Base-by-base conservation (phyloP, 2,329 filamentous ascomycete genomes). In the Sporothrix curviconia region DNA sequence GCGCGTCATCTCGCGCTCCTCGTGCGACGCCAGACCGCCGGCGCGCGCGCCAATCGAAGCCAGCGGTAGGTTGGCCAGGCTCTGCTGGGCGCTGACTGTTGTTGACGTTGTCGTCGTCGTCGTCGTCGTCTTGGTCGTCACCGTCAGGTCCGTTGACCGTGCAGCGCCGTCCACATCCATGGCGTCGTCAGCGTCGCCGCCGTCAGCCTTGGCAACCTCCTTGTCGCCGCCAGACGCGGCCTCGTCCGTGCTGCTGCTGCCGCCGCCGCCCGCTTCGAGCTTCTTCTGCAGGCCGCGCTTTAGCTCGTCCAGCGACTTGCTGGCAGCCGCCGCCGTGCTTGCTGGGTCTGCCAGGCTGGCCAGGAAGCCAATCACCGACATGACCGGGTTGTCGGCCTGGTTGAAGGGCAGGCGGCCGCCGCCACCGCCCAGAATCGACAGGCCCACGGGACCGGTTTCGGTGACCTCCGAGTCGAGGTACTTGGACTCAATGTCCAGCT, bases 401-500 rank as follows among this genome's bases (percentile, higher is more conserved):
- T 84, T 92, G 71, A 97, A 94, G 0, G 94, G 94, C 46, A 96
- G 80, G 61, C 90, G 85, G 8, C 92, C 92, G 59, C 87, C 82
- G 53, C 90, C 81, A 57, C 84, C 81, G 34, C 87, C 86, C 36
- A 94, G 76, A 77, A 87, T 76, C 57, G 82, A 77, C 56, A 89
- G 76, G 7, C 84, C 81, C 1, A 75, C 81, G 11, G 78, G 79
- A 49, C 77, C 76, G 58, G 75, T 77, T 55, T 81, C 71, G 17
- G 71, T 66, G 7, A 80, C 78, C 66, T 92, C 86, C 7, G 90
- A 84, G 66, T 97, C 92, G 9, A 96, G 78, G 68, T 96, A 99
- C 70, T 95, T 95, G 75, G 96, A 92, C 71, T 97, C 94, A 61
- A 99, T 99, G 64, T 96, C 92, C 36, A 99, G 79, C 68, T 96